Evolutionary conservation across 352 stramenopile species (phyloP).

Genomic region (Pythium apleroticum): DNA sequence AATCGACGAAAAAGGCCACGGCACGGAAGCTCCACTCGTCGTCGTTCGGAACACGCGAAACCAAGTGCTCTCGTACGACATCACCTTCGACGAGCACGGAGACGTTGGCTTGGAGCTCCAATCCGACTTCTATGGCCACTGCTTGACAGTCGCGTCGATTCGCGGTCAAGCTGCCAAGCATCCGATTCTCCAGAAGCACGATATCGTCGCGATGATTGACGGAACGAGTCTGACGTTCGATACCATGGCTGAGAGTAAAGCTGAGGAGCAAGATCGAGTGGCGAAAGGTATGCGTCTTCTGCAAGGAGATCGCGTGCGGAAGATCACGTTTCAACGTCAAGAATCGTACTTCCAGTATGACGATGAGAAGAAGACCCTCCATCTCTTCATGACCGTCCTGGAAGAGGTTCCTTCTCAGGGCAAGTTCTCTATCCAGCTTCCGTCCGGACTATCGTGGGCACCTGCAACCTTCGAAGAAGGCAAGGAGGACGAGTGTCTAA

Average conservation of each 20-base stretch:
- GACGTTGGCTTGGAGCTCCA: constrained; percentile 45
- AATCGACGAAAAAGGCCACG: constrained; percentile 10
- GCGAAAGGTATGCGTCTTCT: constrained; percentile 31
- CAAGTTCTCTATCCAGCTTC: constrained; percentile 37
- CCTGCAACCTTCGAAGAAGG: constrained; percentile 12
- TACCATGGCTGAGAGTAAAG: constrained; percentile 27
- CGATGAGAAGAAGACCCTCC: constrained; percentile 23
- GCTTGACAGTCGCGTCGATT: constrained; percentile 42
- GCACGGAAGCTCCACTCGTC: constrained; percentile 36
- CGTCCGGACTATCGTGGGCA: constrained; percentile 28
- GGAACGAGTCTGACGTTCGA: constrained; percentile 28
- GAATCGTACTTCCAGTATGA: constrained; percentile 56
- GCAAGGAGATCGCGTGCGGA: constrained; percentile 27
- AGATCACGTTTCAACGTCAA: constrained; percentile 48
- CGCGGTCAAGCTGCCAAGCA: constrained; percentile 38
- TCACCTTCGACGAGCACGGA: constrained; percentile 48
- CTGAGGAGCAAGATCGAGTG: constrained; percentile 36
- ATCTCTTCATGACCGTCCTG: constrained; percentile 39
- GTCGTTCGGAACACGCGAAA: constrained; percentile 61
- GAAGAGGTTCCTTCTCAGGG: constrained; percentile 35
- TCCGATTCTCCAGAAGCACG: constrained; percentile 46
- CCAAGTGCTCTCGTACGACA: constrained; percentile 65
- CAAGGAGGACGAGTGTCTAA: constrained; percentile 24
- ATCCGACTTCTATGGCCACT: constrained; percentile 59
- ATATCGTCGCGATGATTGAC: constrained; percentile 57